These are phyloP conservation scores for Nosema granulosis DNA, from an alignment of 371 early-diverging fungal species.

Conservation along the genomic window DNA sequence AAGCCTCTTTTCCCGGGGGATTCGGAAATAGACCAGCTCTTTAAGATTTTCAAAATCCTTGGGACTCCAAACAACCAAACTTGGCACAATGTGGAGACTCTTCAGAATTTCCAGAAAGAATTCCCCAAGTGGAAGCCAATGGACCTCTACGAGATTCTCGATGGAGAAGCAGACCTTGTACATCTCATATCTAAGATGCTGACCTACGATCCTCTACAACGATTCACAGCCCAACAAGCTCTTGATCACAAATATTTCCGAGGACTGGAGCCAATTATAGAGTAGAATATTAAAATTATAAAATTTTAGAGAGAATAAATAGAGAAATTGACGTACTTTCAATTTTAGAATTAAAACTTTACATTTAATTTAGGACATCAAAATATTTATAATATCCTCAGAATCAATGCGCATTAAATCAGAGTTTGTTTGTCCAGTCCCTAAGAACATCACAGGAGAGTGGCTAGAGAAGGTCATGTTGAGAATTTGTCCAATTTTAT, in stretches of 20 bases:
- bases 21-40: constrained; percentile 94
- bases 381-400: constrained; percentile 48
- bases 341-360: too few relatives aligned
- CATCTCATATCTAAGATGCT: constrained; percentile 78
- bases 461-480: constrained; percentile 75
- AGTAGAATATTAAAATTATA: constrained; percentile 37
- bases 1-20: constrained; percentile 95
- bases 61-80: constrained; percentile 90
- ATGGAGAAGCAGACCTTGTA: constrained; percentile 72
- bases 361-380: constrained; percentile 24
- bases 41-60: constrained; percentile 94
- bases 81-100: constrained; percentile 78
- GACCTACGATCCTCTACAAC: constrained; percentile 81
- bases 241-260: constrained; percentile 91
- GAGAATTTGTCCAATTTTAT: constrained; percentile 73
- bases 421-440: constrained; percentile 94
- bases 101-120: constrained; percentile 73
- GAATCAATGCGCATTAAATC: constrained; percentile 73
- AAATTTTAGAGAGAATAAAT: too few relatives aligned
- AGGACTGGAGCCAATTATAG: constrained; percentile 69
- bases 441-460: constrained; percentile 95
- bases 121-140: constrained; percentile 66
- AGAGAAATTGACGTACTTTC: too few relatives aligned
- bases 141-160: constrained; percentile 28
- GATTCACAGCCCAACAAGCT: constrained; percentile 83